Percentiles rank a stretch among this genome's conserved stretches.
These are phyloP conservation scores for Erythrobasidium hasegawianum DNA, from an alignment of 1,284 basidiomycete genomes.

Conservation along the genomic window DNA sequence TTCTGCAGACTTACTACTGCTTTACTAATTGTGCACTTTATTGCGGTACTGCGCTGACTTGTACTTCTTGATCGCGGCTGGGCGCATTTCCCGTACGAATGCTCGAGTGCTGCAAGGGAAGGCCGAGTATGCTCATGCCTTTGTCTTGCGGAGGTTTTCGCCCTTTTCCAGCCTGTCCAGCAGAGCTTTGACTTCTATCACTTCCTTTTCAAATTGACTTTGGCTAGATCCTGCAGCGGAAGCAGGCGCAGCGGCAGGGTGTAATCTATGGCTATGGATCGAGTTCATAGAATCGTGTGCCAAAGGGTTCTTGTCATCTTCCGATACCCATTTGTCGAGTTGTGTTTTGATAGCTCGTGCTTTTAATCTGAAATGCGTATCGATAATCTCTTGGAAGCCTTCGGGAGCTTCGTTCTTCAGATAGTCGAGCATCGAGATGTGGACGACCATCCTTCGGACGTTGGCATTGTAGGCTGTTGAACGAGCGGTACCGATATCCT, in stretches of 20 bases:
- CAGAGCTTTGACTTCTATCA: constrained; percentile 32
- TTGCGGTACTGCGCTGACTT: no score
- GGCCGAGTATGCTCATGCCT: no score
- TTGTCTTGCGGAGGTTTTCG: constrained; percentile 2
- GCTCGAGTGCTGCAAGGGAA: no score
- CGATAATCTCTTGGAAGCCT: constrained; percentile 74
- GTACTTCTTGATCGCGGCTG: no score
- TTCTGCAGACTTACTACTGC: no score
- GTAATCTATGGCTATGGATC: not conserved
- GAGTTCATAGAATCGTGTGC: constrained; percentile 38
- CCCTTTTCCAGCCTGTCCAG: constrained; percentile 35
- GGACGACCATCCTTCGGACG: constrained; percentile 78
- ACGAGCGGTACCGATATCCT: constrained; percentile 50
- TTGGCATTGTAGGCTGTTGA: constrained; percentile 62
- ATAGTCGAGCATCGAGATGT: constrained; percentile 80
- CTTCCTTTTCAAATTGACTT: constrained; percentile 20
- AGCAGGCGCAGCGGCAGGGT: not conserved
- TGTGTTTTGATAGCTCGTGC: constrained; percentile 64
- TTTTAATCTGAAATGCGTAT: constrained; percentile 84
- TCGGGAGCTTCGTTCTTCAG: constrained; percentile 68
- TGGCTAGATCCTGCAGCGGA: not conserved
- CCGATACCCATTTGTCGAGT: constrained; percentile 69
- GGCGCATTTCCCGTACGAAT: no score
- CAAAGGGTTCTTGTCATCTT: constrained; percentile 65
- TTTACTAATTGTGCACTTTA: no score